Base-by-base conservation (phyloP, 2,329 filamentous ascomycete genomes). In the Aspergillus melleus region DNA sequence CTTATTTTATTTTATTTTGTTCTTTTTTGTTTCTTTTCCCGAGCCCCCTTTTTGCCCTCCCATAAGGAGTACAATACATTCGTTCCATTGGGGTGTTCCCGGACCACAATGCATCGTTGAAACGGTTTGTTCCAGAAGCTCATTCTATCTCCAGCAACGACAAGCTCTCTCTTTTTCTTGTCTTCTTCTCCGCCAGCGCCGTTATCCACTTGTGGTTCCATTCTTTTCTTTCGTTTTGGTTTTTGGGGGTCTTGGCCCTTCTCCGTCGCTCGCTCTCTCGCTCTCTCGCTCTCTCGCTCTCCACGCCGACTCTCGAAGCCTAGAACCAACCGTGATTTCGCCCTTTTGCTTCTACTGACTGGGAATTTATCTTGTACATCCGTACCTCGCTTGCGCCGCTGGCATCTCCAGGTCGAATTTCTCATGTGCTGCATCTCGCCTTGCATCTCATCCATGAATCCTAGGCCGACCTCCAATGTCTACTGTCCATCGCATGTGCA, bases 101-200 rank as follows among this genome's bases (percentile, higher is more conserved):
- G 53, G 61, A 62, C 14, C 66, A 63, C 63, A 64, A 66, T 69
- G 64, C 61, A 64, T 66, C 55, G 51, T 65, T 67, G 62, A 65
- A 65, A 64, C 59, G 62, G 60, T 63, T 59, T 58, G 32, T 64
- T 64, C 51, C 60, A 65, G 65, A 64, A 56, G 49, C 61, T 54
- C 57, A 66, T 61, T 68, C 62, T 59, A 63, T 67, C 60, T 64
- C 61, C 59, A 49, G 57, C 61, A 36, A 59, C 61, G 58, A 59
- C 61, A 64, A 56, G 32, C 19, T 61, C 49, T 53, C 55, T 60
- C 57, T 26, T 55, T 60, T 44, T 61, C 58, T 57, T 12, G 20
- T 54, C 46, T 55, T 26, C 58, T 51, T 52, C 58, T 59, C 55
- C 49, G 58, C 53, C 51, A 61, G 52, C 58, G 57, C 52, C 55